Evolutionary conservation across 768 basidiomycete species (phyloP).

Genomic region (Suillus alpinus): DNA sequence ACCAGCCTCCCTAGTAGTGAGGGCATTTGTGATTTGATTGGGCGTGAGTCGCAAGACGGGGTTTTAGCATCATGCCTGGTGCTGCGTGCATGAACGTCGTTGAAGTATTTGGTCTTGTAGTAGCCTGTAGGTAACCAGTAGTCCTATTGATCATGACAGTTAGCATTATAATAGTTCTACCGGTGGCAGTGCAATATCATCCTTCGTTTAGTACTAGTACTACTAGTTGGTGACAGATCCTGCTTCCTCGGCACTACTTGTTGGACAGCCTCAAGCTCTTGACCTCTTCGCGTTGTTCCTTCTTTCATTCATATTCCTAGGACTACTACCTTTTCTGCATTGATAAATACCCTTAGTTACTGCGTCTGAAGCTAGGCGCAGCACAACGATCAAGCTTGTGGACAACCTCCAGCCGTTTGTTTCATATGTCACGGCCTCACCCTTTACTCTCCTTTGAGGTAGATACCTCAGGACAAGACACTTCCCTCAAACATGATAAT

Average conservation of each 20-base stretch:
- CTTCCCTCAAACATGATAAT: slow-evolving; percentile 23
- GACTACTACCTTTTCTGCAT: background rate
- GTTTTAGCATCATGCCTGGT: too few species aligned
- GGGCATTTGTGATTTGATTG: too few species aligned
- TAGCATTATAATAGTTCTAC: too few species aligned
- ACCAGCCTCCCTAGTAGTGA: too few species aligned
- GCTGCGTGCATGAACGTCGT: background rate
- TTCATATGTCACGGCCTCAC: slow-evolving; percentile 16
- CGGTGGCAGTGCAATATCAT: too few species aligned
- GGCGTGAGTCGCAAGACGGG: too few species aligned
- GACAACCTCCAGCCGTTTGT: background rate
- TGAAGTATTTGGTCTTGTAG: too few species aligned
- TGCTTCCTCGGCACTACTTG: too few species aligned
- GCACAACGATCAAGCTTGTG: background rate
- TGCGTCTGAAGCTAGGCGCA: background rate
- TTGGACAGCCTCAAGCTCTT: background rate
- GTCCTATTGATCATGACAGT: too few species aligned
- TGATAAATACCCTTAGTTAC: background rate
- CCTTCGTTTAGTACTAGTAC: too few species aligned
- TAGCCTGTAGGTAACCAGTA: too few species aligned
- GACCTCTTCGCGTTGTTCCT: background rate
- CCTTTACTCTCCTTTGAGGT: slow-evolving; percentile 30
- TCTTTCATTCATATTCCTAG: background rate
- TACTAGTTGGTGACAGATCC: too few species aligned
- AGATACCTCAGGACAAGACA: slow-evolving; percentile 14